Evolutionary conservation across 768 basidiomycete genomes (phyloP).

Genomic region (Tylopilus sp.): DNA sequence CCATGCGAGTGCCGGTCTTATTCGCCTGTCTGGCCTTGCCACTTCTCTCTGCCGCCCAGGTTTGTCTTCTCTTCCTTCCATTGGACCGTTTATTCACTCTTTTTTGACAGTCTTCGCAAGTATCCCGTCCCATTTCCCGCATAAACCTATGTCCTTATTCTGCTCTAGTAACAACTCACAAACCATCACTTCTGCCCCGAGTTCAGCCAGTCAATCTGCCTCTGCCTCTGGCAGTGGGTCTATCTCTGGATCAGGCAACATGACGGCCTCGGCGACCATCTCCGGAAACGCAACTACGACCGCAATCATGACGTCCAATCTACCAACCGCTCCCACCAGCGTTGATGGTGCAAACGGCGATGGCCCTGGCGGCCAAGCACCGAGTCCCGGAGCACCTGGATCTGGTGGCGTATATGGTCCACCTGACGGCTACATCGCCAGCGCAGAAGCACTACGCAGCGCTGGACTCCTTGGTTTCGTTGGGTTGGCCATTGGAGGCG

Average conservation of each 20-base stretch:
- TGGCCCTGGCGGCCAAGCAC: slow-evolving; percentile 42
- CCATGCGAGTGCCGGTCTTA: slow-evolving; percentile 32
- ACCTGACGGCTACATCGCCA: slow-evolving; percentile 60
- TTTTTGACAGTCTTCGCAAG: slow-evolving; percentile 38
- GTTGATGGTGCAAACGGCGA: slow-evolving; percentile 50
- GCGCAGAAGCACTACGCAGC: slow-evolving; percentile 47
- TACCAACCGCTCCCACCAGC: slow-evolving; percentile 56
- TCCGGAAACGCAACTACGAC: slow-evolving; percentile 32
- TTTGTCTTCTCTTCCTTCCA: slow-evolving; percentile 8
- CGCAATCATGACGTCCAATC: slow-evolving; percentile 7
- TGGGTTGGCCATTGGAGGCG: slow-evolving; percentile 49
- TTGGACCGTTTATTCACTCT: slow-evolving; percentile 2
- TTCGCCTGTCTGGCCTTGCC: slow-evolving; percentile 30
- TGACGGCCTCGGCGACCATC: slow-evolving; percentile 18
- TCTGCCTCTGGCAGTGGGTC: slow-evolving; percentile 21
- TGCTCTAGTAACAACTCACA: slow-evolving; percentile 37
- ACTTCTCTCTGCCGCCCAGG: slow-evolving; percentile 31
- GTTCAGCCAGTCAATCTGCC: slow-evolving; percentile 20
- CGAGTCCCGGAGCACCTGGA: slow-evolving; percentile 52
- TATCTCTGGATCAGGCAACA: slow-evolving; percentile 21
- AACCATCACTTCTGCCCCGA: slow-evolving; percentile 48
- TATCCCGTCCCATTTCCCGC: slow-evolving; percentile 11
- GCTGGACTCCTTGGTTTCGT: slow-evolving; percentile 41
- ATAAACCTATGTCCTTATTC: slow-evolving; percentile 37
- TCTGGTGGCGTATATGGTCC: slow-evolving; percentile 57